Conservation (phyloP, 2,329 filamentous ascomycete species). For the Beauveria scarabaeidicola region DNA sequence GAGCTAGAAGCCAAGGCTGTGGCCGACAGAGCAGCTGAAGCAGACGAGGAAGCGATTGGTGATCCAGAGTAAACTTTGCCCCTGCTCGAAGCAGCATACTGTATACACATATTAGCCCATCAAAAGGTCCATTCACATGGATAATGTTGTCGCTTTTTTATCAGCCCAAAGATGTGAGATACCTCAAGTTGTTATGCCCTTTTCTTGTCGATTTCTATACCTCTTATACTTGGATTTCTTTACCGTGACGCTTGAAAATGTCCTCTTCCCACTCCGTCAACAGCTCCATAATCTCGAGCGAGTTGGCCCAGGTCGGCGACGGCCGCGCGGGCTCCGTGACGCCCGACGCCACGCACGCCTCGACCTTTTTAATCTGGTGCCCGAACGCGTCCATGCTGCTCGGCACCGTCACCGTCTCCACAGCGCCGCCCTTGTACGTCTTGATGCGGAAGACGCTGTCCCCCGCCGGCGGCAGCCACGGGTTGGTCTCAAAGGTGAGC, state of each 20-base stretch:
- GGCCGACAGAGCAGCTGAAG: constrained; percentile 18
- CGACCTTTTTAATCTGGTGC: constrained; percentile 18
- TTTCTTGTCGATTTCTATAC: background rate
- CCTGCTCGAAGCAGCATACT: background rate
- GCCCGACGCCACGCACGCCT: constrained; percentile 16
- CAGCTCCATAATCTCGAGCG: constrained; percentile 20
- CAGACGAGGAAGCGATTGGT: constrained; percentile 12
- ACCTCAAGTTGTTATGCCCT: background rate
- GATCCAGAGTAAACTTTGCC: constrained; percentile 32
- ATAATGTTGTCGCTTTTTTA: background rate
- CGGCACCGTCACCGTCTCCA: constrained; percentile 16
- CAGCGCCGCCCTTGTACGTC: constrained; percentile 16
- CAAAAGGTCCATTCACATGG: background rate
- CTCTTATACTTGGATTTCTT: background rate
- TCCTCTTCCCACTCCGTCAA: constrained; percentile 19
- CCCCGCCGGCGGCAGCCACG: constrained; percentile 20
- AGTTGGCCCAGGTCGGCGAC: constrained; percentile 18
- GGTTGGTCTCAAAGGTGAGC: constrained; percentile 20
- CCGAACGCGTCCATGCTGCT: constrained; percentile 19
- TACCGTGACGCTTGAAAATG: constrained; percentile 10
- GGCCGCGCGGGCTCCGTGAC: constrained; percentile 17
- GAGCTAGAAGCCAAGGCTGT: constrained; percentile 54
- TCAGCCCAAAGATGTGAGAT: background rate
- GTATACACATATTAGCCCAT: background rate
- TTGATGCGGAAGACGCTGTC: constrained; percentile 18